Base-by-base conservation (phyloP, 164 flowering plant species). In the Buxus sempervirens region DNA sequence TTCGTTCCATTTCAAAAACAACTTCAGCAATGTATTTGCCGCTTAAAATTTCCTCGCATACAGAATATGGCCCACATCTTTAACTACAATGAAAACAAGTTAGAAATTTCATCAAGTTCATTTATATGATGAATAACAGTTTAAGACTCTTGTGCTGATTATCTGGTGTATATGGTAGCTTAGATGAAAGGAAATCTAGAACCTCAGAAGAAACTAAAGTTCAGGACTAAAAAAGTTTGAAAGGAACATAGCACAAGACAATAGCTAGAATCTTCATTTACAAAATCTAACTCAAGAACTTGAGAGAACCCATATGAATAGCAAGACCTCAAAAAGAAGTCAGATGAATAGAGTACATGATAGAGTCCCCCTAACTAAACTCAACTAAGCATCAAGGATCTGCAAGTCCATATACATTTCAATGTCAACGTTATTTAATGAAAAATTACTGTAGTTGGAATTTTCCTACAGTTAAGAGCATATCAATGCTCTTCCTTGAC, bases 1-100 rank as follows among this genome's bases (percentile, higher is more conserved):
- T 74, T 22, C 60, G 65, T 26, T 60, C 76, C 66, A 54, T 80
- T 68, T 68, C 41, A 8, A 38, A 28, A 45, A 27, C 53, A 48
- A 59, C 67, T 22, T 55, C 78, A 24, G 36, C 63, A 75, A 77
- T 73, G 58, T 45, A 26, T 57, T 45, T 23, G 36, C 66, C 18
- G 16, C 51, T 45, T 45, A 45, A 1, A 45, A 15, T 45, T 45
- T 45, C 51, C 51, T 45, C 51, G 12, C 51, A 45, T 45, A 45
- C 10, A 45, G 18, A 15, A 45, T 45, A 10, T 15, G 18, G 14
- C 5, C 51, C 51, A 45, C 16, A 45, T 10, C 51, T 45, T 45
- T 45, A 45, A 45, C 51, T 45, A 45, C 18, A 45, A 45, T 10
- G 51, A 1, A 45, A 45, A 3, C 5, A 45, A 45, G 14, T 45